Evolutionary conservation across 148 eudicot genomes (phyloP), one percentile per base, ranked within the genome.

Genomic region (Rhododendron mucronatum): DNA sequence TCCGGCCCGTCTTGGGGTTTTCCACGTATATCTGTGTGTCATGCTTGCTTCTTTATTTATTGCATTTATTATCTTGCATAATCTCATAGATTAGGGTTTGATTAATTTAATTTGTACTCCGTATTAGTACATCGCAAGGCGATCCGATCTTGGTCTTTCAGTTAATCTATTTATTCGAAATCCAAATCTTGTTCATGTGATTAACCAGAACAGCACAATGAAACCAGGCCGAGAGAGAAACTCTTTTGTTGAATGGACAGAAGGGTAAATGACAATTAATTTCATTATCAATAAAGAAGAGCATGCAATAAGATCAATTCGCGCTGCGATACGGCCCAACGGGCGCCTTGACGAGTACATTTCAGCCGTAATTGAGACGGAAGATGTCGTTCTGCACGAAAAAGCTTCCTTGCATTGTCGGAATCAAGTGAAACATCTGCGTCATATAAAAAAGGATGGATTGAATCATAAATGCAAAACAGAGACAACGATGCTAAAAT

Each of bases 361-460:
- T 84, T 89, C 88, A 95, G 85, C 98, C 94, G 82, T 95, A 95
- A 77, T 94, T 95, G 86, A 95, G 96, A 47, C 98, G 96, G 81
- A 95, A 95, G 78, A 95, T 91, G 89, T 94, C 96, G 83, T 95
- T 95, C 88, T 91, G 98, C 87, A 95, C 94, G 44, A 89, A 93
- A 81, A 87, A 94, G 88, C 93, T 92, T 79, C 95, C 97, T 88
- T 92, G 88, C 9, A 84, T 28, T 11, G 93, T 86, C 14, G 97
- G 95, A 73, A 92, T 91, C 97, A 95, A 91, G 84, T 95, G 98
- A 91, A 95, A 95, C 97, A 93, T 92, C 94, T 92, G 93, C 92
- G 83, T 45, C 87, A 89, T 8, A 30, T 63, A 20, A 33, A 65
- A 41, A 1, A n/a, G 71, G 13, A 61, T 9, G 41, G n/a, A 9